Conservation (phyloP, 148 eudicot species). For the Tetragonia tetragonoides region DNA sequence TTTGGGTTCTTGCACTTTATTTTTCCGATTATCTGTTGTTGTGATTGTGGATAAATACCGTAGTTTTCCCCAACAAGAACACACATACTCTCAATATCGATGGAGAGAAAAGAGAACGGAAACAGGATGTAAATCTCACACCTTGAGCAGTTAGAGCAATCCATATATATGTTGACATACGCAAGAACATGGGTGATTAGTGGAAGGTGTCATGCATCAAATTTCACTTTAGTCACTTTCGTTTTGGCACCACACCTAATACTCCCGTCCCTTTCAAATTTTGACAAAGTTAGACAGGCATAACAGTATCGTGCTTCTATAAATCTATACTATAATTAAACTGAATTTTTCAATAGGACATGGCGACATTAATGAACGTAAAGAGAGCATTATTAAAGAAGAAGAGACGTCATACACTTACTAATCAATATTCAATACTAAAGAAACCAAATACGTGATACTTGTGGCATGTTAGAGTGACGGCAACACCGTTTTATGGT, state of each 20-base stretch:
- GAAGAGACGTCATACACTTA: constrained; percentile 8
- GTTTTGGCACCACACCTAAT: constrained; percentile 3
- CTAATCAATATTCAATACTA: neutral
- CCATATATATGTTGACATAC: neutral
- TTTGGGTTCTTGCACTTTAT: too few species aligned
- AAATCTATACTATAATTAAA: neutral
- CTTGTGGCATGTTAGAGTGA: neutral
- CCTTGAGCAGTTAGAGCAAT: neutral
- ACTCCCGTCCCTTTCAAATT: constrained; percentile 24
- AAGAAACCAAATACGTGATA: neutral
- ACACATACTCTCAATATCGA: neutral
- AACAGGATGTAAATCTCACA: neutral
- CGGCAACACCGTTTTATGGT: constrained; percentile 1
- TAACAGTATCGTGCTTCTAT: neutral
- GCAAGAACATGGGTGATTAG: neutral
- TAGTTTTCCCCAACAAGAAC: too few species aligned
- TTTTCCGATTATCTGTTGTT: too few species aligned
- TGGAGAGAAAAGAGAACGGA: neutral
- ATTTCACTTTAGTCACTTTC: constrained; percentile 23
- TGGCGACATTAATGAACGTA: constrained; percentile 14
- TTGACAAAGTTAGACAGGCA: constrained; percentile 8
- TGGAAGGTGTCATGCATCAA: constrained; percentile 16
- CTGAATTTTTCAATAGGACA: neutral
- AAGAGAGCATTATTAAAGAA: neutral
- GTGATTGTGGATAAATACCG: too few species aligned